Percentiles rank a stretch among this genome's conserved stretches.
Conservation (phyloP, 371 early-diverging fungal genomes). For the Mucor saturninus region DNA sequence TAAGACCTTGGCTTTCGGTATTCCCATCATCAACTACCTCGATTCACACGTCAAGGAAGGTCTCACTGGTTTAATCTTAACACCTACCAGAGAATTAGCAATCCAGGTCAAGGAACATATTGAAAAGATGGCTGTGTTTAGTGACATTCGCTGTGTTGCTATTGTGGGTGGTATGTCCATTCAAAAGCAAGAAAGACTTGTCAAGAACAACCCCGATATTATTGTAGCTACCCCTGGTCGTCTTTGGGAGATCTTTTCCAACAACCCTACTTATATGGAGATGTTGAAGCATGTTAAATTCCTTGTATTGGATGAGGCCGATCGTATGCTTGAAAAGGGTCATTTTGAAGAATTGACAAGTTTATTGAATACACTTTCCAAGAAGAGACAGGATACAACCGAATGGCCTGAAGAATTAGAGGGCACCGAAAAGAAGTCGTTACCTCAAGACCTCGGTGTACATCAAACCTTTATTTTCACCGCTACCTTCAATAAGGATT, state of each 20-base stretch:
- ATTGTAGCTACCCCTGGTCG: constrained; percentile 99
- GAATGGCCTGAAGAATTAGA: constrained; percentile 49
- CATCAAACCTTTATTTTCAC: constrained; percentile 96
- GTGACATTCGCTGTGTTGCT: constrained; percentile 60
- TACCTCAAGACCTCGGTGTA: constrained; percentile 26
- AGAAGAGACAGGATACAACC: constrained; percentile 52
- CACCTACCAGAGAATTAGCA: constrained; percentile 94
- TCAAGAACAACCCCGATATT: constrained; percentile 78
- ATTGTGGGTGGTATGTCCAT: constrained; percentile 95
- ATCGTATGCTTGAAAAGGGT: constrained; percentile 94
- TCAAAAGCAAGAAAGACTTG: constrained; percentile 85
- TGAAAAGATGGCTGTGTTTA: constrained; percentile 62
- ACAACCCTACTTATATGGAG: constrained; percentile 63
- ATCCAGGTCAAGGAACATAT: constrained; percentile 87
- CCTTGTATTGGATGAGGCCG: constrained; percentile 97
- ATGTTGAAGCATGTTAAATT: constrained; percentile 59
- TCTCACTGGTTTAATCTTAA: constrained; percentile 67
- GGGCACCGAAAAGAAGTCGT: constrained; percentile 11
- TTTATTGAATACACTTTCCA: constrained; percentile 64
- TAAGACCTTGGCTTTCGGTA: constrained; percentile 91
- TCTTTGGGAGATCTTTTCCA: constrained; percentile 88
- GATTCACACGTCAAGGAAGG: constrained; percentile 44
- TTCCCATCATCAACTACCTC: constrained; percentile 81
- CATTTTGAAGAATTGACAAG: constrained; percentile 83
- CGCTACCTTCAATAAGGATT: constrained; percentile 87